Evolutionary conservation across 805 yeast genomes (phyloP), one percentile per base, ranked within the genome.

Genomic region (Yarrowia sp.): DNA sequence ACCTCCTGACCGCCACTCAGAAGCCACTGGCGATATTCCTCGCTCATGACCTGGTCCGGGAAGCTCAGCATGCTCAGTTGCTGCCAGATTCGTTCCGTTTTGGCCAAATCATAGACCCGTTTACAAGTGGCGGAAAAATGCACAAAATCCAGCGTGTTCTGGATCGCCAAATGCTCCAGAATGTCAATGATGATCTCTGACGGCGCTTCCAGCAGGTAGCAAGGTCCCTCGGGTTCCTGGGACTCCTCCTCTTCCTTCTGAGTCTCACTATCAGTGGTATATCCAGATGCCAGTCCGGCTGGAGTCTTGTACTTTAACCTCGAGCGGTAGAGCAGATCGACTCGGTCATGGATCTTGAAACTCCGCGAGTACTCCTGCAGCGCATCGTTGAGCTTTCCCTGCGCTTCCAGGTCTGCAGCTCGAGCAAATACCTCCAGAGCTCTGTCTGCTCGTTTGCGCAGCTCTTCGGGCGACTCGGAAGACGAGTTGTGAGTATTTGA

Each of bases 11-110:
- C 65, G 5, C 65, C 65, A 35, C 52, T 12, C 40, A 59, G 14
- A 7, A 59, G 50, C 52, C 50, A 59, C 42, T 59, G 65, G 8
- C 65, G 50, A 35, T 59, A 59, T 16, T 59, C 65, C 52, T 59
- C 65, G 19, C 65, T 59, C 65, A 45, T 45, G 19, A 59, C 65
- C 52, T 59, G 65, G 9, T 43, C 52, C 3, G 65, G 52, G 10
- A 43, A 59, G 52, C 65, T 59, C 65, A 16, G 8, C 65, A 59
- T 59, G 52, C 65, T 59, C 65, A 59, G 52, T 19, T 59, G 65
- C 35, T 59, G 65, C 65, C 65, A 59, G 45, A 59, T 59, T 8
- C 65, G 50, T 15, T 59, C 65, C 3, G 65, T 59, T 26, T 36
- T 32, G 32, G 52, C 42, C 10, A 59, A 16, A 12, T 59, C 52